Evolutionary conservation across 352 stramenopile species (phyloP).

Genomic region (Thraustotheca clavata): DNA sequence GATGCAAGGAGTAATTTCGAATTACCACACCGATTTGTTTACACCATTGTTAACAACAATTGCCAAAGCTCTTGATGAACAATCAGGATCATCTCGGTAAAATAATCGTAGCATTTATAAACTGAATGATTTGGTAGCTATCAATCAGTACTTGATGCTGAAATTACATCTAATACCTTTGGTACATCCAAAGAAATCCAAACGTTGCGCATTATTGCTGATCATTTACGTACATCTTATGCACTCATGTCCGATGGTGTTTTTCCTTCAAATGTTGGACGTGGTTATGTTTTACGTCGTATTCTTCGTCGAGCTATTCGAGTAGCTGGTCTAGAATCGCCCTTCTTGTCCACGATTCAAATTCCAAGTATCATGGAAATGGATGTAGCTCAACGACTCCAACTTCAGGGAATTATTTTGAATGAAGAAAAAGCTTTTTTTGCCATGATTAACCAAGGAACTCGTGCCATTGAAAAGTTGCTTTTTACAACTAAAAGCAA

Average conservation of each 20-base stretch:
- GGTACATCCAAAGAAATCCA: conserved; percentile 44
- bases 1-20: conserved; percentile 89
- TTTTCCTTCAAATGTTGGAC: conserved; percentile 92
- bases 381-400: conserved; percentile 30
- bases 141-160: neutral
- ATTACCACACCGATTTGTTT: conserved; percentile 97
- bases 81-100: neutral
- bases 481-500: conserved; percentile 26
- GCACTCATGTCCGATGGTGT: conserved; percentile 91
- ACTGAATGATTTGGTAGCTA: conserved; percentile 10
- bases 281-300: conserved; percentile 93
- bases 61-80: conserved; percentile 37
- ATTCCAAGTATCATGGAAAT: conserved; percentile 31
- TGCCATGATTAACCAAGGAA: conserved; percentile 57
- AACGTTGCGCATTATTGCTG: conserved; percentile 85
- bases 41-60: conserved; percentile 73
- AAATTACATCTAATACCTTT: conserved; percentile 28
- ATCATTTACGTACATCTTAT: conserved; percentile 94
- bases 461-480: conserved; percentile 49
- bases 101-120: neutral
- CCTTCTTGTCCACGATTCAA: conserved; percentile 45
- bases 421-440: conserved; percentile 69
- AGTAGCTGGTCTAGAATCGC: conserved; percentile 38
- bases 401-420: conserved; percentile 54
- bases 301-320: conserved; percentile 88